Percentiles rank a stretch among this genome's conserved stretches.
Conservation (phyloP, 768 basidiomycete genomes). For the Pisolithus marmoratus region DNA sequence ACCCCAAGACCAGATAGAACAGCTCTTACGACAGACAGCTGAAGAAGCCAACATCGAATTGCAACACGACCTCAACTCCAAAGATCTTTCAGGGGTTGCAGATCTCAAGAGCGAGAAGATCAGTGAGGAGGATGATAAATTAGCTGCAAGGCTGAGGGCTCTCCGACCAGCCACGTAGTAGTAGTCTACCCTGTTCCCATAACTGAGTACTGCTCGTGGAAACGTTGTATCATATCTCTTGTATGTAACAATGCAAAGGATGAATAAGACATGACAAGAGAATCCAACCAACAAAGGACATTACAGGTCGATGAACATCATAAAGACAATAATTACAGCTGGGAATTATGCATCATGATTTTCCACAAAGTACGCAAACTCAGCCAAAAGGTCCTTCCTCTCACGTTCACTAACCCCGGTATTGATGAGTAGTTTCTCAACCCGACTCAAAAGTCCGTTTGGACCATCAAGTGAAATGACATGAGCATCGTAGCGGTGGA, state of each 20-base stretch:
- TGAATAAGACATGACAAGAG: too few species aligned
- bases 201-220: background rate
- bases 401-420: conserved; percentile 46
- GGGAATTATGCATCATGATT: conserved; percentile 17
- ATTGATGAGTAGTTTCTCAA: conserved; percentile 52
- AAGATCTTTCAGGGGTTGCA: conserved; percentile 47
- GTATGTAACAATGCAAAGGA: too few species aligned
- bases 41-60: conserved; percentile 96
- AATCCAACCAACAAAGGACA: too few species aligned
- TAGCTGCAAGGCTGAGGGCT: conserved; percentile 86
- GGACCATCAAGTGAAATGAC: conserved; percentile 73
- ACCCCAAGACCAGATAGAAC: conserved; percentile 96
- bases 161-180: conserved; percentile 68
- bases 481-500: conserved; percentile 69
- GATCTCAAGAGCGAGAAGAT: conserved; percentile 52
- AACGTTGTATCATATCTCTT: background rate
- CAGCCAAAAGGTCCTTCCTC: conserved; percentile 46
- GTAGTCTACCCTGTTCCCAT: background rate
- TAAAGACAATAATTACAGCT: too few species aligned
- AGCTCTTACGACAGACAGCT: conserved; percentile 86
- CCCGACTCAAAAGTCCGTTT: conserved; percentile 58
- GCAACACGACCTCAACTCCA: conserved; percentile 79
- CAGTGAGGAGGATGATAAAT: conserved; percentile 71
- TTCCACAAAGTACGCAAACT: conserved; percentile 54
- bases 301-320: too few species aligned